Evolutionary conservation across 805 yeast genomes (phyloP), one percentile per base, ranked within the genome.

Genomic region (Jamesozyma spencerorum): DNA sequence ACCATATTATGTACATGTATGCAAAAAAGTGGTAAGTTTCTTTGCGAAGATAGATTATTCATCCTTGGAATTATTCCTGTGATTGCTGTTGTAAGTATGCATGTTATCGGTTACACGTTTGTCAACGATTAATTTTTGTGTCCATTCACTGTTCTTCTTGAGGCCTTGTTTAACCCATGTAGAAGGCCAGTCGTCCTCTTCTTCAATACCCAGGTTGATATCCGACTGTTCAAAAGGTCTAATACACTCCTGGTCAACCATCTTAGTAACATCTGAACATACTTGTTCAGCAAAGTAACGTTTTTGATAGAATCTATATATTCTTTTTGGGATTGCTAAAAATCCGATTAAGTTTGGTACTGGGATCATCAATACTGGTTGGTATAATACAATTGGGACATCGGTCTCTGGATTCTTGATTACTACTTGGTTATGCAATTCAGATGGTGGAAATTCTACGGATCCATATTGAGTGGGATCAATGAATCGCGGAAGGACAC

Each of bases 131-230:
- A 88, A 65, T 20, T 81, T 88, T 54, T 78, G 77, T 41, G 81
- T 77, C 98, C 98, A 90, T 58, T 90, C 97, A 47, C 94, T 81
- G 31, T 74, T 65, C 48, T 77, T 81, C 39, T 76, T 82, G 36
- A 62, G 57, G n/a, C 95, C 95, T 43, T 70, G 72, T 48, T 77
- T 71, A 27, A 85, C 82, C 95, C 97, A 90, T 43, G 72, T 71
- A 40, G 66, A 61, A 12, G 96, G 95, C 97, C 97, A 90, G 48
- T 85, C 90, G 5, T 60, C 53, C 56, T 88, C 96, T 58, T 87
- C 96, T 32, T 68, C 76, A 15, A 57, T 53, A 41, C 64, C 71
- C 17, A 59, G 38, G 14, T 62, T 61, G 14, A 62, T 55, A 42
- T 76, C 78, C 3, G 51, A 50, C 2, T 51, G 47, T 35, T 67